Percentiles rank a stretch among this genome's conserved stretches.
phyloP scores from a whole-genome alignment of 2,329 filamentous ascomycete genomes.

The Ramularia collo-cygni region DNA sequence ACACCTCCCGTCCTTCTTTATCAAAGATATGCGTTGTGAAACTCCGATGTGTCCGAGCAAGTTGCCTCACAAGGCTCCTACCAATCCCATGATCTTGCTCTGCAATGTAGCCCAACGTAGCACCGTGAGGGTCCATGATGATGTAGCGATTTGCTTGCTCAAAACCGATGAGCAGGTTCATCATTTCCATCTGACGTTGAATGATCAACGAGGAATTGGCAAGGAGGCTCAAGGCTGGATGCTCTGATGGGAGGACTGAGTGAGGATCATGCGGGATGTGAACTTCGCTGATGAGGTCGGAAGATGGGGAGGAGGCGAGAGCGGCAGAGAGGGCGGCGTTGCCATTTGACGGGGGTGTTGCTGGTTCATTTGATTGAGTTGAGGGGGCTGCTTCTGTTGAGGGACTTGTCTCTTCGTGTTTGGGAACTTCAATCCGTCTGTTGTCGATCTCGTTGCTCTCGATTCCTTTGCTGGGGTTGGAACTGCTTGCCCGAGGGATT shows the following conservation, averaged over 20 bases:
- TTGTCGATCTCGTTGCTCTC: constrained; percentile 10
- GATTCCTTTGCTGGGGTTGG: constrained; percentile 1
- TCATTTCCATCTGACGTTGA: constrained; percentile 57
- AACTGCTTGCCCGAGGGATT: constrained; percentile 8
- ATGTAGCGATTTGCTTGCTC: constrained; percentile 62
- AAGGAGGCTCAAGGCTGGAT: constrained; percentile 52
- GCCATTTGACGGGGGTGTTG: constrained; percentile 23
- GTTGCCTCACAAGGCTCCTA: constrained; percentile 50
- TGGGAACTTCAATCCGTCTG: constrained; percentile 4
- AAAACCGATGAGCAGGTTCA: constrained; percentile 60
- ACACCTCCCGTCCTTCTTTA: constrained; percentile 51
- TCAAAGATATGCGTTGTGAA: constrained; percentile 63
- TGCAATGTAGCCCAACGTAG: constrained; percentile 58
- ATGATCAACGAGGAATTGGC: constrained; percentile 57
- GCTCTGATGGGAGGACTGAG: constrained; percentile 50
- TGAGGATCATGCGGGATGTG: constrained; percentile 55
- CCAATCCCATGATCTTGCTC: constrained; percentile 56
- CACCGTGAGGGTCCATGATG: constrained; percentile 57
- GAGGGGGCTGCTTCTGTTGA: too few relatives aligned
- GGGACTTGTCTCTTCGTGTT: too few relatives aligned
- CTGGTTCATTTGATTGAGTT: too few relatives aligned
- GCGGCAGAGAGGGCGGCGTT: constrained; percentile 38
- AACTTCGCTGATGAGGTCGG: constrained; percentile 51
- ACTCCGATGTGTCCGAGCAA: constrained; percentile 55
- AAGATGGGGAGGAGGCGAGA: constrained; percentile 41